These are phyloP conservation scores for Trapa bicornis DNA, from an alignment of 345 rosid species.

Conservation along the genomic window DNA sequence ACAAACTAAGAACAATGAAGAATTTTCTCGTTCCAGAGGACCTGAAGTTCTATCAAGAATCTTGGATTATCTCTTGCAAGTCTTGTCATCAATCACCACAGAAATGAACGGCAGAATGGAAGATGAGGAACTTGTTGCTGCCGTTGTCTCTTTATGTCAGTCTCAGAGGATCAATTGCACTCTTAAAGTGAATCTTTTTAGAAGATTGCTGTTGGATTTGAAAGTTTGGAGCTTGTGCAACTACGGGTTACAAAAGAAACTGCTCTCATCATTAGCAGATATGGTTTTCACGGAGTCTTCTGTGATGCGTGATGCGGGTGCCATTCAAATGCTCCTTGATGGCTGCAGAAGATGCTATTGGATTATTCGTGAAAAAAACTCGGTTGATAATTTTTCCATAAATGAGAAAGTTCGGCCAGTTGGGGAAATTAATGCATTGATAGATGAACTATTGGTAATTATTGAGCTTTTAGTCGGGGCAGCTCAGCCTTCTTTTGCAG, in stretches of 20 bases:
- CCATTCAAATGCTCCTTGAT: slow-evolving; percentile 98
- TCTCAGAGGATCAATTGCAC: slow-evolving; percentile 72
- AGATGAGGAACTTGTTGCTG: slow-evolving; percentile 96
- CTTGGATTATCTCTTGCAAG: slow-evolving; percentile 69
- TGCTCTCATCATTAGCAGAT: slow-evolving; percentile 89
- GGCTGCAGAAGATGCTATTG: slow-evolving; percentile 99
- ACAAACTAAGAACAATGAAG: slow-evolving; percentile 86
- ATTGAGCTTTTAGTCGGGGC: slow-evolving; percentile 94
- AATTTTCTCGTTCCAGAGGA: slow-evolving; percentile 61
- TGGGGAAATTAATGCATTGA: slow-evolving; percentile 94
- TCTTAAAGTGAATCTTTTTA: slow-evolving; percentile 89
- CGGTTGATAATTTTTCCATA: slow-evolving; percentile 47
- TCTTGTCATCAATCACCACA: slow-evolving; percentile 52
- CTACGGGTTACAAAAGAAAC: slow-evolving; percentile 95
- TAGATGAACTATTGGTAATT: slow-evolving; percentile 94
- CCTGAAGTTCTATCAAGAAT: slow-evolving; percentile 87
- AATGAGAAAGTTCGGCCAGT: slow-evolving; percentile 53
- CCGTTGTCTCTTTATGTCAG: slow-evolving; percentile 85
- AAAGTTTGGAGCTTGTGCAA: slow-evolving; percentile 92
- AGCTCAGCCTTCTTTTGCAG: slow-evolving; percentile 66
- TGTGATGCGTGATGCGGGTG: slow-evolving; percentile 89
- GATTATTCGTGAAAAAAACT: slow-evolving; percentile 75
- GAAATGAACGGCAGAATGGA: slow-evolving; percentile 55
- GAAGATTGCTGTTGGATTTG: slow-evolving; percentile 77
- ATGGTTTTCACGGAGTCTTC: slow-evolving; percentile 94